Conservation (phyloP, 768 basidiomycete species). For the Boletus bicolor region DNA sequence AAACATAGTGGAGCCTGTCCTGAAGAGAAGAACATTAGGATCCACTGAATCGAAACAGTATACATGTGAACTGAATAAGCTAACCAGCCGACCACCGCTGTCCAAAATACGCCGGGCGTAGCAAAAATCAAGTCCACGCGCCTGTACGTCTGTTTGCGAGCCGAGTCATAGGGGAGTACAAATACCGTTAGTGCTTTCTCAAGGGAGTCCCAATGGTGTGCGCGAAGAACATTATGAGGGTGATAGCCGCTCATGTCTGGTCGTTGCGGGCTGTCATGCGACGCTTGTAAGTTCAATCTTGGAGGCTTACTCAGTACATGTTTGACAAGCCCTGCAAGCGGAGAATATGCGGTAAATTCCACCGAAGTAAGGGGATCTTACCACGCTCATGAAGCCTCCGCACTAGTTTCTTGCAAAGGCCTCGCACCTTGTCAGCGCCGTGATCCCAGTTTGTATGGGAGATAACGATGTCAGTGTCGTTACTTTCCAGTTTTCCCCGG, state of each 20-base stretch:
- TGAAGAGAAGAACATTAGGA: slow-evolving; percentile 22
- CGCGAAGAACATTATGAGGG: slow-evolving; percentile 49
- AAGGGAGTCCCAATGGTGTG: slow-evolving; percentile 72
- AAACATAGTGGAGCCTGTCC: slow-evolving; percentile 90
- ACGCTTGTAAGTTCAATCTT: background rate
- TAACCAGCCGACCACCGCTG: slow-evolving; percentile 86
- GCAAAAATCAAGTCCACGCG: slow-evolving; percentile 86
- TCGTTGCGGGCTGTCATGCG: slow-evolving; percentile 6
- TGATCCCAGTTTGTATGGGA: slow-evolving; percentile 55
- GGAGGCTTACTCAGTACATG: slow-evolving; percentile 73
- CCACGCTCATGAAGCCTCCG: slow-evolving; percentile 54
- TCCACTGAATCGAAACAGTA: background rate
- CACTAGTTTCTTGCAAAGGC: slow-evolving; percentile 60
- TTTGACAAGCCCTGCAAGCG: slow-evolving; percentile 59
- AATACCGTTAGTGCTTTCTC: slow-evolving; percentile 86
- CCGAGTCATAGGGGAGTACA: slow-evolving; percentile 45
- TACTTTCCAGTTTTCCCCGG: slow-evolving; percentile 75
- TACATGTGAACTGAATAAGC: slow-evolving; percentile 2
- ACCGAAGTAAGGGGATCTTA: slow-evolving; percentile 28
- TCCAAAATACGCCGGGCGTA: slow-evolving; percentile 76
- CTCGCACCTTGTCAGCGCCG: slow-evolving; percentile 50
- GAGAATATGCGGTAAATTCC: background rate
- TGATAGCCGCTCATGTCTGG: slow-evolving; percentile 63
- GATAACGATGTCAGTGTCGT: slow-evolving; percentile 89
- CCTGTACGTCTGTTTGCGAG: slow-evolving; percentile 46